Conservation (phyloP, 1,284 basidiomycete species). For the Golubevia pallescens region DNA sequence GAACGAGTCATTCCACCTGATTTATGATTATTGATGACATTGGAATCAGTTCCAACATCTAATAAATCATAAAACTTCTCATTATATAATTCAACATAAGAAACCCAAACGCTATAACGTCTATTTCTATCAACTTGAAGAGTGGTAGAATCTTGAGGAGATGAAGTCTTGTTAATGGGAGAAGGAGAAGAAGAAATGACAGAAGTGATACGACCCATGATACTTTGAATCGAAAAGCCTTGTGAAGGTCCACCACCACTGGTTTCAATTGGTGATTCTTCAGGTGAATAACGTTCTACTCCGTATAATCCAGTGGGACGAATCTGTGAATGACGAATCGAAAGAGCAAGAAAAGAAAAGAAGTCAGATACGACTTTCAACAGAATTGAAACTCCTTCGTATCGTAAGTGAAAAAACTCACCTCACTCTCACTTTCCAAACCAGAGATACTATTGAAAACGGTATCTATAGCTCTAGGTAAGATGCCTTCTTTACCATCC, state of each 20-base stretch:
- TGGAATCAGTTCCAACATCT: slow-evolving; percentile 21
- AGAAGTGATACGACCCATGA: no score
- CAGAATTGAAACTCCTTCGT: no score
- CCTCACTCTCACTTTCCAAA: slow-evolving; percentile 32
- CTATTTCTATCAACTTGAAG: slow-evolving; percentile 40
- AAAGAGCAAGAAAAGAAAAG: no score
- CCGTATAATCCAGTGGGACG: no score
- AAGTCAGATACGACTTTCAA: no score
- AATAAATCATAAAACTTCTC: slow-evolving; percentile 61
- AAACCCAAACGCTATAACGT: slow-evolving; percentile 61
- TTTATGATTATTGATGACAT: no score
- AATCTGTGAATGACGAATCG: no score
- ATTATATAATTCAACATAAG: slow-evolving; percentile 63
- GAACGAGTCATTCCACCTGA: slow-evolving; percentile 21
- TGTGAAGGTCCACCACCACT: slow-evolving; percentile 13
- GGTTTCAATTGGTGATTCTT: not conserved
- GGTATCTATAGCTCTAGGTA: slow-evolving; percentile 56
- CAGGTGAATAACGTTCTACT: no score
- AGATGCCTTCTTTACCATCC: slow-evolving; percentile 50
- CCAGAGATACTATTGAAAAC: slow-evolving; percentile 59
- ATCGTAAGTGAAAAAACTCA: no score
- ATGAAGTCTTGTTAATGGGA: not conserved
- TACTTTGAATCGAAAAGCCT: no score
- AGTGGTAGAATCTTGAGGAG: slow-evolving; percentile 28
- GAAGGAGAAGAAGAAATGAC: not conserved